phyloP scores from a whole-genome alignment of 805 yeast species.

The Candida succiphila region DNA sequence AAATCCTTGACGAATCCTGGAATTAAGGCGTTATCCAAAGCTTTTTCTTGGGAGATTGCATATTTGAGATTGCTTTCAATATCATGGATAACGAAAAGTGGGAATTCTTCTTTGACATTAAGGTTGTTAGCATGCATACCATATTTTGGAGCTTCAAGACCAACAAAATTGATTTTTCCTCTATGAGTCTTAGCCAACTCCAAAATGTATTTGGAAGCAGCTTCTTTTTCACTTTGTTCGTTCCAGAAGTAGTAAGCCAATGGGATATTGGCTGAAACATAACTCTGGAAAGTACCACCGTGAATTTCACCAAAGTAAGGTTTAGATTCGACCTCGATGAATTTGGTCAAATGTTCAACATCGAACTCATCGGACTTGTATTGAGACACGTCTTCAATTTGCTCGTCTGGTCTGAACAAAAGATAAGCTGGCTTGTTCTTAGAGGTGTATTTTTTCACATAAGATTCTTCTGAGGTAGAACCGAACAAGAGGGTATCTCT shows the following conservation, averaged over 20 bases:
- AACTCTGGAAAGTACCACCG: conserved; percentile 66
- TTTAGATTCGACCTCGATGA: conserved; percentile 52
- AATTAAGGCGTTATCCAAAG: conserved; percentile 43
- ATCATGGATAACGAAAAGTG: conserved; percentile 86
- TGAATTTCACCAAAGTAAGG: conserved; percentile 85
- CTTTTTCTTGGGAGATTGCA: conserved; percentile 54
- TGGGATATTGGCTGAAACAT: conserved; percentile 67
- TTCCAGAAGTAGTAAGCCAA: conserved; percentile 83
- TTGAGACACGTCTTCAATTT: conserved; percentile 39
- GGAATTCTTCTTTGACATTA: conserved; percentile 78
- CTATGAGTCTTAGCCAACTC: conserved; percentile 65
- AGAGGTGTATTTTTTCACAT: conserved; percentile 23
- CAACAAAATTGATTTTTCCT: conserved; percentile 81
- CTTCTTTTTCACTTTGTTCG: conserved; percentile 53
- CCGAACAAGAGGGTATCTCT: conserved; percentile 61
- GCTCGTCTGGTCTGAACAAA: conserved; percentile 36
- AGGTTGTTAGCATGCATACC: conserved; percentile 84
- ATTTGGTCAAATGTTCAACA: conserved; percentile 30
- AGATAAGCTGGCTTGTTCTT: conserved; percentile 29
- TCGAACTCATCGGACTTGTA: conserved; percentile 26
- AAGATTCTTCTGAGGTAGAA: conserved; percentile 29
- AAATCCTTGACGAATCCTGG: conserved; percentile 54
- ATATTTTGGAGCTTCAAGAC: conserved; percentile 69
- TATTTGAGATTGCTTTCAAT: conserved; percentile 58
- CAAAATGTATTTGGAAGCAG: conserved; percentile 39